These are phyloP conservation scores for Mariannaea sp. DNA, from an alignment of 2,329 filamentous ascomycete genomes.

Conservation along the genomic window DNA sequence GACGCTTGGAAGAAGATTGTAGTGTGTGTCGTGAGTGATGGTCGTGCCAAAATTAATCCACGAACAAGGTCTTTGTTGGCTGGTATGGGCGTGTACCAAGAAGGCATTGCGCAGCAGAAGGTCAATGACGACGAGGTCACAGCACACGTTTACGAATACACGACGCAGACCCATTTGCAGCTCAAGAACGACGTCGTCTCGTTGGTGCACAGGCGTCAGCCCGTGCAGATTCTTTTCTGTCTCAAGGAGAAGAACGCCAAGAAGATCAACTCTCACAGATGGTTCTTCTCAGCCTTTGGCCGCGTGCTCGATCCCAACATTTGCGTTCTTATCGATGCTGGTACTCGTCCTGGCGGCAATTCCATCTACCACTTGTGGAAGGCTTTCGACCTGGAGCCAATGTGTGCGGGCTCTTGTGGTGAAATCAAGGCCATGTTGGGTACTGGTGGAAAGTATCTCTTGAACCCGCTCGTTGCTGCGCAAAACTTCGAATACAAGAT, in stretches of 20 bases:
- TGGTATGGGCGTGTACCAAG: conserved; percentile 95
- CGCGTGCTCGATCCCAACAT: conserved; percentile 92
- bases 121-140: conserved; percentile 97
- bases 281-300: conserved; percentile 99
- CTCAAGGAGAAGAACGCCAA: conserved; percentile 99
- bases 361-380: conserved; percentile 99
- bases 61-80: conserved; percentile 87
- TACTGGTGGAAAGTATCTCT: conserved; percentile 78
- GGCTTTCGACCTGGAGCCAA: conserved; percentile 95
- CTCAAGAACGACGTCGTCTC: conserved; percentile 90
- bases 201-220: conserved; percentile 82
- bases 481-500: conserved; percentile 99
- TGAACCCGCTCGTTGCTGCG: conserved; percentile 92
- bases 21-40: conserved; percentile 95
- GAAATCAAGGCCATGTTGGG: conserved; percentile 99
- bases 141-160: conserved; percentile 97
- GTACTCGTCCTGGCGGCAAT: conserved; percentile 89
- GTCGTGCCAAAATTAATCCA: conserved; percentile 94
- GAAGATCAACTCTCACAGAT: conserved; percentile 99
- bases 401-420: conserved; percentile 96
- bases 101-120: conserved; percentile 97
- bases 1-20: conserved; percentile 99
- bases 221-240: conserved; percentile 96
- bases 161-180: conserved; percentile 81
- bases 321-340: conserved; percentile 93